Evolutionary conservation across 495 filamentous ascomycete genomes (phyloP), one percentile per base, ranked within the genome.

Genomic region (Penicillium goetzii): DNA sequence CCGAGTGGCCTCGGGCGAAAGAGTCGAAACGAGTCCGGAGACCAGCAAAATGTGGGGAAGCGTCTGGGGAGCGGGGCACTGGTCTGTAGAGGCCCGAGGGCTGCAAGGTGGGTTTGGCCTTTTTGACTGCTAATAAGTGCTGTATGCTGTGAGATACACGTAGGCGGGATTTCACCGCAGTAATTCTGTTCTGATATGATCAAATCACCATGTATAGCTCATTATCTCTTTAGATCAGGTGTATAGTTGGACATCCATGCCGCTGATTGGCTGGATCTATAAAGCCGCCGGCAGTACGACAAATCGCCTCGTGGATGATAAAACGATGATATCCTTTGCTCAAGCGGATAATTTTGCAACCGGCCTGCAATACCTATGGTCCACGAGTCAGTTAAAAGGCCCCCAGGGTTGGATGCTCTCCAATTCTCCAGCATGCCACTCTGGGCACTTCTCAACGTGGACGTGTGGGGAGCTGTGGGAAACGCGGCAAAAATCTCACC

Each of bases 401-500:
- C 40, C 40, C n/a, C 40, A 21, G 40, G 6, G n/a, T 4, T 47
- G 43, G 43, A 47, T 11, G 21, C 43, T 12, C 43, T 25, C 43
- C 43, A 47, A 25, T 14, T 9, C 23, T 26, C 45, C 33, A 32
- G 33, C 19, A 47, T 19, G 54, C 47, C 53, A 36, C n/a, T n/a
- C n/a, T n/a, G n/a, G n/a, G n/a, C n/a, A n/a, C 59, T 58, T 58
- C 55, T 3, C n/a, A 54, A 52, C 32, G 53, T 14, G 21, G 58
- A 10, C 10, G 40, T 72, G 70, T 70, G 70, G 70, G 70, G 67
- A 72, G 61, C 26, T 67, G 69, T 72, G 69, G 70, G 70, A 70
- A 59, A 59, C 59, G 67, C 68, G 70, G 70, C 41, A 71, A 70
- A 71, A 60, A 61, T 62, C 64, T 72, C 62, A 59, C 51, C 70